Base-by-base conservation (phyloP, 306 rosid species). In the Argentina anserina region DNA sequence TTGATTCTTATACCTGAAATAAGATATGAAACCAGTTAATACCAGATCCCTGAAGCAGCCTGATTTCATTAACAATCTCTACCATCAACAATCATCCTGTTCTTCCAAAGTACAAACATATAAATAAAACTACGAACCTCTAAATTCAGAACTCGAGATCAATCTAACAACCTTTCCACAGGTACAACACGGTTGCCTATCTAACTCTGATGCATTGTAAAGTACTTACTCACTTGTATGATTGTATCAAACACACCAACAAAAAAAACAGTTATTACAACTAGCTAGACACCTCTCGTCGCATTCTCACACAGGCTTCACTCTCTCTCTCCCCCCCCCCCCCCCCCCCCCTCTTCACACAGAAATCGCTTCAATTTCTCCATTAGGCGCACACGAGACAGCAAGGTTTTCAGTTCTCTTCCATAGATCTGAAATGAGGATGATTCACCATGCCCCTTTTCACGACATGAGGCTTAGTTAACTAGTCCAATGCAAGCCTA, bases 1-100 rank as follows among this genome's bases (percentile, higher is more conserved):
- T 79, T 59, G 74, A 47, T 21, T 28, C 13, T 31, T 45, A 65
- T 68, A 68, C 77, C n/a, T 34, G 40, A 80, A 49, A 71, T 39
- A 81, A 60, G 2, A 79, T 64, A 78, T 6, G 29, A 82, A 85
- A 78, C 55, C 66, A 40, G 28, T 39, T 13, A 40, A 46, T 18
- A 56, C 20, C 56, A 26, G 1, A 33, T 61, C 43, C 8, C 66
- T 61, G 4, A 15, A 17, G 41, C 42, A 2, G 2, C 21, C 39
- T 15, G 21, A 14, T 60, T 9, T 60, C 20, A 17, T 53, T 10
- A 55, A 28, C 62, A 29, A 59, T 5, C 3, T 28, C 9, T 28
- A 59, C 39, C 7, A 59, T 29, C 21, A 58, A 58, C 33, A 1
- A n/a, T 18, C 2, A 18, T 4, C 26, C 58, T 28, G 9, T 50